Evolutionary conservation across 176 grass and related monocot genomes (phyloP).

Genomic region (Raddia guianensis): DNA sequence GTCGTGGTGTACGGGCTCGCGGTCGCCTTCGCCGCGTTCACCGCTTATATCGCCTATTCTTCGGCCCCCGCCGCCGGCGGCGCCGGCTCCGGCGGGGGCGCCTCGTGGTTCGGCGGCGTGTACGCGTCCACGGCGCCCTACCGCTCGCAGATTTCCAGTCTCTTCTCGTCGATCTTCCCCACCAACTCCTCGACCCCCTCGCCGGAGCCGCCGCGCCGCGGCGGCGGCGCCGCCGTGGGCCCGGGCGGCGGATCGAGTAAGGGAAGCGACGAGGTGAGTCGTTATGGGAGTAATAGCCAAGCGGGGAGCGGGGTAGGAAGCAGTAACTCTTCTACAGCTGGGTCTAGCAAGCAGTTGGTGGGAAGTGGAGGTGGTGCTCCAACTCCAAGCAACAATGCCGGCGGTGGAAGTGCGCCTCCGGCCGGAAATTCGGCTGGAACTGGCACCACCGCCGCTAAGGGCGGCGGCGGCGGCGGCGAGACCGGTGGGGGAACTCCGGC

Average conservation of each 20-base stretch:
- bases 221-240: not conserved
- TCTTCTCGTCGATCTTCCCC: conserved; percentile 70
- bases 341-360: conserved; percentile 24
- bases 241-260: conserved; percentile 32
- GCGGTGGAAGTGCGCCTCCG: not conserved
- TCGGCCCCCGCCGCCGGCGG: not conserved
- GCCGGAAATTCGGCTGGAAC: not conserved
- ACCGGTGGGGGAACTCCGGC: not conserved
- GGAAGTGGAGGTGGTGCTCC: conserved; percentile 33
- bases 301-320: not conserved
- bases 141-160: conserved; percentile 67
- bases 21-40: conserved; percentile 69
- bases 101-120: conserved; percentile 70
- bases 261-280: conserved; percentile 12
- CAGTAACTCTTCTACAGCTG: not conserved
- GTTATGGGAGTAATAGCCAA: not conserved
- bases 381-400: conserved; percentile 42
- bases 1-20: conserved; percentile 58
- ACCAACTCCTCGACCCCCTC: conserved; percentile 44
- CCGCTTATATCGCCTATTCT: conserved; percentile 61
- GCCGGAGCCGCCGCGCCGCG: not conserved
- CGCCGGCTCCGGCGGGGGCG: not conserved
- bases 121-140: conserved; percentile 72
- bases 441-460: not conserved
- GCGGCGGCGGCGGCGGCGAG: not conserved